Percentiles rank a stretch among this genome's conserved stretches.
phyloP scores from a whole-genome alignment of 208 protist species.

The Trypanosoma congolense region DNA sequence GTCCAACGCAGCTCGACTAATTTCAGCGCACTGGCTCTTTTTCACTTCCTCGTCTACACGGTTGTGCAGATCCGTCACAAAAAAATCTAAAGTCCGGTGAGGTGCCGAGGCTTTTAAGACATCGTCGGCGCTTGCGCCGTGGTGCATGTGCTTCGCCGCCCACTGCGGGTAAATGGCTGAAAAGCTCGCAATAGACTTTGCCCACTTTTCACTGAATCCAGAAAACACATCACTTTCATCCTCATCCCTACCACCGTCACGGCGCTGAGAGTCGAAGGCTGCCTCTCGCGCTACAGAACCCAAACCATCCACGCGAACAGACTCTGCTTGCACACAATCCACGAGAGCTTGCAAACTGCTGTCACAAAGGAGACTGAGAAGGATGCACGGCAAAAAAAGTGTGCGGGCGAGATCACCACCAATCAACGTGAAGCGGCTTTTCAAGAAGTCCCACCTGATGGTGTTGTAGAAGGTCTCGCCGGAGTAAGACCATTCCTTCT shows the following conservation, averaged over 20 bases:
- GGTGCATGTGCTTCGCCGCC: conserved; percentile 5
- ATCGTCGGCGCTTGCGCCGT: neutral
- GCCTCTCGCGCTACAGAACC: conserved; percentile 57
- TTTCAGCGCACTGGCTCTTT: neutral
- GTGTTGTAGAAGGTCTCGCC: conserved; percentile 51
- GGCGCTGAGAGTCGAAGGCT: conserved; percentile 21
- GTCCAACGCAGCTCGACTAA: too few relatives aligned
- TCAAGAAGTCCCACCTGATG: conserved; percentile 50
- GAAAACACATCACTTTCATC: neutral
- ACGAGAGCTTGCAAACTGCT: conserved; percentile 47
- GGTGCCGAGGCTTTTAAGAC: neutral
- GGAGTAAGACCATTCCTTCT: conserved; percentile 55
- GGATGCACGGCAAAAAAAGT: conserved; percentile 52
- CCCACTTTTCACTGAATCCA: conserved; percentile 14
- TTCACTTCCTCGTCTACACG: conserved; percentile 5
- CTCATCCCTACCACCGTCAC: neutral
- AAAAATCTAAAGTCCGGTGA: neutral
- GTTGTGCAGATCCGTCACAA: conserved; percentile 14
- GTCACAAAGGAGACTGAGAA: conserved; percentile 48
- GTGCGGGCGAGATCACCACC: conserved; percentile 33
- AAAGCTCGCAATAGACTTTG: conserved; percentile 26
- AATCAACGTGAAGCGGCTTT: conserved; percentile 41
- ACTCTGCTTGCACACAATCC: conserved; percentile 38
- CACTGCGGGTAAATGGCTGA: conserved; percentile 16
- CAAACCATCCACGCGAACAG: conserved; percentile 62